Evolutionary conservation across 768 basidiomycete genomes (phyloP), one percentile per base, ranked within the genome.

Genomic region (Lactifluus hygrophoroides): DNA sequence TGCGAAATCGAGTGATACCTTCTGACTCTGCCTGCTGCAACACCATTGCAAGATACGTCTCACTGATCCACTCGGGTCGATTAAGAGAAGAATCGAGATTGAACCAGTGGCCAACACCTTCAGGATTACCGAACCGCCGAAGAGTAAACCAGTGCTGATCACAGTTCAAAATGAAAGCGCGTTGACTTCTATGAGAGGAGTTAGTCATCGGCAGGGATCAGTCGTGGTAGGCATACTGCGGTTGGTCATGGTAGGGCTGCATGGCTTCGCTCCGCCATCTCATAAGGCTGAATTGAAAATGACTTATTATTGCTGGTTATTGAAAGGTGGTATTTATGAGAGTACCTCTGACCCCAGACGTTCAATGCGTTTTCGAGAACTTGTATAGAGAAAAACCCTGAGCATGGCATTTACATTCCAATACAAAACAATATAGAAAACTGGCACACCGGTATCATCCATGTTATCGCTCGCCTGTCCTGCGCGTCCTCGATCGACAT

Each of bases 311-410:
- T 19, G 27, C 16, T n/a, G 25, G 28, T 30, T 19, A 42, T 13
- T 11, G 3, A 14, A 45, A 16, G 34, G 10, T 32, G 2, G 44
- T 21, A 38, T 28, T 17, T 34, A 23, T 25, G 42, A 1, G 67
- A 75, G 64, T 66, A 92, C 90, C 80, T 85, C 56, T 94, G 71
- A 17, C 87, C 87, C 88, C 86, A 94, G 13, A 93, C 84, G 66
- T 84, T 78, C 48, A 96, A 71, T 2, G 94, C 94, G 55, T 84
- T 80, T 64, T 93, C 89, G 17, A 95, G 69, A 2, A 95, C 94
- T 62, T 93, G 91, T 1, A 95, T 79, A 2, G 93, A 94, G 72
- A 96, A 96, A 70, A 91, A 96, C 1, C 90, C 90, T 91, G 63
- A 14, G 21, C 38, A 51, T 47, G 52, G 11, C 2, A 30, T 61